A percentile compares a stretch with the other conserved stretches of the same genome.
These are phyloP conservation scores for Vaccinium macrocarpon DNA, from an alignment of 148 eudicot species.

Conservation along the genomic window DNA sequence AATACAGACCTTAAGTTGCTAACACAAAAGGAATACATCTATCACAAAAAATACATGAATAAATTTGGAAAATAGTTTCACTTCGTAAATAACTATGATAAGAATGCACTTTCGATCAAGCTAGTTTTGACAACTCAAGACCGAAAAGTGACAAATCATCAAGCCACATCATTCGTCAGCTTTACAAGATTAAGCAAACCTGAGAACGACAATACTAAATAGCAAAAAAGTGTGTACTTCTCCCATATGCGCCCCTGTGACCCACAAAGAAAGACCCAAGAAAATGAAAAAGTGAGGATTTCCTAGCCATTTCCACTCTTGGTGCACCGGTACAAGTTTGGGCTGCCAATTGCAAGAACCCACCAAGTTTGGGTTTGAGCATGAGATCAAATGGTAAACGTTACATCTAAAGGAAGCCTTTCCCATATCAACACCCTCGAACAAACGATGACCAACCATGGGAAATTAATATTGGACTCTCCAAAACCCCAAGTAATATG, in stretches of 20 bases:
- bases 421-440: too few relatives aligned
- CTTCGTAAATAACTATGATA: background rate
- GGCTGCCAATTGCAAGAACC: too few relatives aligned
- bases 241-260: background rate
- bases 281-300: background rate
- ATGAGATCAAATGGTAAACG: too few relatives aligned
- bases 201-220: background rate
- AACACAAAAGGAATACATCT: conserved; percentile 10
- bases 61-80: background rate
- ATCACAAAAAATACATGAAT: background rate
- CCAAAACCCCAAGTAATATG: too few relatives aligned
- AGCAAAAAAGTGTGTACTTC: background rate
- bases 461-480: too few relatives aligned
- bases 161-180: background rate
- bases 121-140: background rate
- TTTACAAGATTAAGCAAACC: background rate
- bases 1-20: conserved; percentile 59
- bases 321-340: background rate
- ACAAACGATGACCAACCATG: too few relatives aligned
- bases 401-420: too few relatives aligned
- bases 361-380: too few relatives aligned
- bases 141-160: background rate
- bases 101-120: background rate
- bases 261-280: background rate
- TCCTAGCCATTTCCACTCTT: background rate